Evolutionary conservation across 2,329 filamentous ascomycete species (phyloP).

Genomic region (Cordyceps sp.): DNA sequence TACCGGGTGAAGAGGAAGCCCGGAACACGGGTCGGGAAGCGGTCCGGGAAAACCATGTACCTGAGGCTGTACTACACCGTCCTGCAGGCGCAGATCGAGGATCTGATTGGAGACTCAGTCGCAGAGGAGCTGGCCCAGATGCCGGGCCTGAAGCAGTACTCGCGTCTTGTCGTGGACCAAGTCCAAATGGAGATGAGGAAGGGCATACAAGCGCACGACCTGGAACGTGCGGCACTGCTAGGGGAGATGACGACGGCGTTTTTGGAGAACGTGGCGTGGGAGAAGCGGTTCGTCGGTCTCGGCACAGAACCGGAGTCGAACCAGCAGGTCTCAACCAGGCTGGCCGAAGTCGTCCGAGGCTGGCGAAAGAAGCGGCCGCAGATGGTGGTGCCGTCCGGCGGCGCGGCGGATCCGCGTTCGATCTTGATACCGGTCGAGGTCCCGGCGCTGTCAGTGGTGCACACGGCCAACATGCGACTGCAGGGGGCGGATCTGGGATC

Average conservation of each 20-base stretch:
- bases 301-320: conserved; percentile 20
- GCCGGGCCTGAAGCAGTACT: conserved; percentile 24
- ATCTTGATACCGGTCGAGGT: conserved; percentile 86
- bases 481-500: conserved; percentile 16
- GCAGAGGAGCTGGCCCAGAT: conserved; percentile 19
- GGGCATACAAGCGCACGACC: conserved; percentile 27
- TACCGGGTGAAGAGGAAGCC: conserved; percentile 57
- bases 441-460: conserved; percentile 65
- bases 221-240: conserved; percentile 39
- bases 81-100: conserved; percentile 55
- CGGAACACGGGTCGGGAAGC: conserved; percentile 14
- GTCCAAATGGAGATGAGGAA: conserved; percentile 26
- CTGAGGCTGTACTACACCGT: conserved; percentile 63
- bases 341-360: conserved; percentile 12
- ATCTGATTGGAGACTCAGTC: conserved; percentile 27
- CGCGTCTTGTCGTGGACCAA: conserved; percentile 25
- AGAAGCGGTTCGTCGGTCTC: conserved; percentile 30
- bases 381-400: conserved; percentile 10
- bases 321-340: conserved; percentile 12
- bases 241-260: conserved; percentile 32
- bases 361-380: conserved; percentile 16
- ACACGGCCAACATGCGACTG: conserved; percentile 56
- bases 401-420: conserved; percentile 28
- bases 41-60: conserved; percentile 32
- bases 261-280: conserved; percentile 29